A percentile compares a stretch with the other conserved stretches of the same genome.
Evolutionary conservation across 129 eudicot species (phyloP).

Genomic region (Rutidosis leptorrhynchoides): DNA sequence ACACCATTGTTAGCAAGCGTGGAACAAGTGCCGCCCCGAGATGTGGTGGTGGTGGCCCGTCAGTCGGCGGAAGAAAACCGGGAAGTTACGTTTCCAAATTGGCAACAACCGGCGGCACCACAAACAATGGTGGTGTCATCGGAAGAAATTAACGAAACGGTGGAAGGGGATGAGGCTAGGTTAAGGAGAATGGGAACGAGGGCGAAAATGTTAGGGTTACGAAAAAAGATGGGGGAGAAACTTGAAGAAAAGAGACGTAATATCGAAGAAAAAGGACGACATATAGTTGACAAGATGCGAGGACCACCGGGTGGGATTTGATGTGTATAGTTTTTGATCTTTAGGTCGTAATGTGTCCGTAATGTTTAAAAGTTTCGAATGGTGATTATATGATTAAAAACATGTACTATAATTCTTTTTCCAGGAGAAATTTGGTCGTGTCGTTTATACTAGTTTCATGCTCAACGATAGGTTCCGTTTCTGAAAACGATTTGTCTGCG

Average conservation of each 20-base stretch:
- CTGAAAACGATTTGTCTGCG: too few relatives aligned
- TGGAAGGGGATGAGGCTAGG: constrained; percentile 47
- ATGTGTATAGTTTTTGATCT: constrained; percentile 13
- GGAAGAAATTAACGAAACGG: constrained; percentile 30
- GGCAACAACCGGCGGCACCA: constrained; percentile 25
- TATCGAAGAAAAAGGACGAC: constrained; percentile 68
- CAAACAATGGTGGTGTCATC: constrained; percentile 23
- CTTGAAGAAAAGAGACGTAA: constrained; percentile 73
- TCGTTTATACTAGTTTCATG: neutral
- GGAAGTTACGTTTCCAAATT: constrained; percentile 26
- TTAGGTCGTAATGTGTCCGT: constrained; percentile 6
- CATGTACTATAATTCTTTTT: neutral
- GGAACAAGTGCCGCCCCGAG: constrained; percentile 17
- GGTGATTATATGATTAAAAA: neutral
- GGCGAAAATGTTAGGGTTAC: constrained; percentile 71
- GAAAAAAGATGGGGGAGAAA: constrained; percentile 83
- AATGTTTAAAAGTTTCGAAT: constrained; percentile 17
- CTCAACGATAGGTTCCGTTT: too few relatives aligned
- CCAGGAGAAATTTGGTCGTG: neutral
- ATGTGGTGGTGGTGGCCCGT: constrained; percentile 3
- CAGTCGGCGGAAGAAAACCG: constrained; percentile 30
- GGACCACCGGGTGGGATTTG: constrained; percentile 40
- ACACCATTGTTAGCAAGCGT: constrained; percentile 40
- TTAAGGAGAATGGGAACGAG: constrained; percentile 56
- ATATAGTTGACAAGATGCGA: constrained; percentile 74